A percentile compares a stretch with the other conserved stretches of the same genome.
Conservation (phyloP, 106 monocot genomes). For the Cymbidium sinense region DNA sequence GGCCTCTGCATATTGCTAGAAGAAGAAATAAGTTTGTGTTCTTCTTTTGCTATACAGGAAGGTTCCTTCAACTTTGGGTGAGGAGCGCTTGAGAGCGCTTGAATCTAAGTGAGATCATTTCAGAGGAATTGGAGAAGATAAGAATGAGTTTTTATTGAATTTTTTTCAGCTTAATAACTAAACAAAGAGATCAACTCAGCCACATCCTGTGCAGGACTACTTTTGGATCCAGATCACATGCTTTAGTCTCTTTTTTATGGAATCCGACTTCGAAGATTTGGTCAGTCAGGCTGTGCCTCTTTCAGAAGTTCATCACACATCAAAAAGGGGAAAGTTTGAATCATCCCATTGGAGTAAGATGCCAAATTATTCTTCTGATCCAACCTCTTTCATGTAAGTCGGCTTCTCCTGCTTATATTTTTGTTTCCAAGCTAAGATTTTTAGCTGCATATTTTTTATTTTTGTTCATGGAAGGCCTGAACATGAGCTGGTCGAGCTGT, state of each 20-base stretch:
- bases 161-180: too few relatives aligned
- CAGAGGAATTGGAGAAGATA: background rate
- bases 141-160: background rate
- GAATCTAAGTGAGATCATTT: background rate
- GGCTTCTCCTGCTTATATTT: background rate
- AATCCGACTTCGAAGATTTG: too few relatives aligned
- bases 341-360: background rate
- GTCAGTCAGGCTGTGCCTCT: background rate
- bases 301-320: background rate
- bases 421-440: background rate
- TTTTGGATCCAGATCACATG: background rate
- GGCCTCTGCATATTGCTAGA: background rate
- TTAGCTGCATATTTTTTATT: background rate
- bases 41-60: background rate
- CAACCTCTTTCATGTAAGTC: background rate
- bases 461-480: constrained; percentile 25
- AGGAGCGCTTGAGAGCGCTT: too few relatives aligned
- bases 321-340: background rate
- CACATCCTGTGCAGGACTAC: too few relatives aligned
- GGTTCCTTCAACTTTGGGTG: background rate
- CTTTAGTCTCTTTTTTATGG: background rate
- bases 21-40: background rate
- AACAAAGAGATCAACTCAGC: too few relatives aligned
- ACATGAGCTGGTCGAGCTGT: constrained; percentile 41
- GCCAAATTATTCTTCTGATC: background rate